These are phyloP conservation scores for Colletotrichum sp. DNA, from an alignment of 2,329 filamentous ascomycete genomes.

Conservation along the genomic window DNA sequence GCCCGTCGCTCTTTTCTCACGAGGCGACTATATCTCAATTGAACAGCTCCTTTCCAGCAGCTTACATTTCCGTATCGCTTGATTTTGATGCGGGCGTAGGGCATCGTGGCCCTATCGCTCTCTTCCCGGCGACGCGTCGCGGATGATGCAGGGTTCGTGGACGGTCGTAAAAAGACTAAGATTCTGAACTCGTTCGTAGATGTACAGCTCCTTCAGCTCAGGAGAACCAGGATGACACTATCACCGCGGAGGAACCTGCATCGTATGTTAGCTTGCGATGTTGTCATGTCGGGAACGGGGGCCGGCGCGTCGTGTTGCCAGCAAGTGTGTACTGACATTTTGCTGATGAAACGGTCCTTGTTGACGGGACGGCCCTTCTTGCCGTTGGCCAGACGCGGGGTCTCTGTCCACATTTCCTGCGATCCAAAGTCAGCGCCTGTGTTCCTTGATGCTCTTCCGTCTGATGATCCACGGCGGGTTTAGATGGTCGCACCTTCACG, in stretches of 20 bases:
- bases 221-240: slow-evolving; percentile 84
- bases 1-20: background rate
- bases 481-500: slow-evolving; percentile 51
- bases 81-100: background rate
- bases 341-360: slow-evolving; percentile 98
- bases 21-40: background rate
- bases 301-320: background rate
- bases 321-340: slow-evolving; percentile 71
- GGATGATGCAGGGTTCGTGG: background rate
- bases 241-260: slow-evolving; percentile 83
- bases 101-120: background rate
- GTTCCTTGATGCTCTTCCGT: background rate
- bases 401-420: slow-evolving; percentile 98
- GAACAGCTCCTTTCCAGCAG: background rate
- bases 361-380: slow-evolving; percentile 92
- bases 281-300: background rate
- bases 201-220: slow-evolving; percentile 60
- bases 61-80: background rate
- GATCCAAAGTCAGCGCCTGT: background rate
- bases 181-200: background rate
- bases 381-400: slow-evolving; percentile 79
- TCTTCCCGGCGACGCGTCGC: background rate
- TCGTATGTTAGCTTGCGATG: background rate
- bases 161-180: background rate
- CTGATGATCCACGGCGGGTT: background rate